Evolutionary conservation across 2,329 filamentous ascomycete species (phyloP).

Genomic region (Tolypocladium nubicola): DNA sequence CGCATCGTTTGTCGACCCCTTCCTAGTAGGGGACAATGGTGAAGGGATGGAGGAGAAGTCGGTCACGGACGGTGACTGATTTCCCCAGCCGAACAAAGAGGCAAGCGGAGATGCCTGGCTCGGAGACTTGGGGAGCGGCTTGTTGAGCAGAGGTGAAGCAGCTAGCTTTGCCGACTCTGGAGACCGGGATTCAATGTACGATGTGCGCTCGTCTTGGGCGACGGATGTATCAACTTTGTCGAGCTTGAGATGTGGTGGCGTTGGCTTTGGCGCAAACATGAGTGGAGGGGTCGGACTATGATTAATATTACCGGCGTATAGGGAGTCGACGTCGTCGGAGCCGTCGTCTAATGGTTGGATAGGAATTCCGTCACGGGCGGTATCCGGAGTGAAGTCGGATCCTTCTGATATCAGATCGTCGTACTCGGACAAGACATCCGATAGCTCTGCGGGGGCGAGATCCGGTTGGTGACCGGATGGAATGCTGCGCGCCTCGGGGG

Average conservation of each 20-base stretch:
- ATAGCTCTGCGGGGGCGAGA: constrained; percentile 28
- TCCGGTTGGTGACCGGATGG: constrained; percentile 29
- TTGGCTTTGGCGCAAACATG: constrained; percentile 37
- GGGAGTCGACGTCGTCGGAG: constrained; percentile 15
- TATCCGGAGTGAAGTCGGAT: constrained; percentile 15
- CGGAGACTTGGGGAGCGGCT: constrained; percentile 45
- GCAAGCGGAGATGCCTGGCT: constrained; percentile 36
- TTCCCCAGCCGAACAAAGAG: constrained; percentile 42
- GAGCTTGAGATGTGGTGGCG: constrained; percentile 43
- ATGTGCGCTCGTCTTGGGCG: constrained; percentile 13
- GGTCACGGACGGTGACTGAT: constrained; percentile 34
- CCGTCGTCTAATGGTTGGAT: constrained; percentile 15
- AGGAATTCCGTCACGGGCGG: constrained; percentile 13
- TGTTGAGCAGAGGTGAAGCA: constrained; percentile 34
- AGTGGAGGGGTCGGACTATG: constrained; percentile 30
- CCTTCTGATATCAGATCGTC: constrained; percentile 30
- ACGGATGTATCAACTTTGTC: constrained; percentile 26
- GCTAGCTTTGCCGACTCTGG: constrained; percentile 15
- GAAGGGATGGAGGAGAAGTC: constrained; percentile 45
- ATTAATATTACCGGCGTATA: constrained; percentile 25
- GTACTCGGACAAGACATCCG: constrained; percentile 32
- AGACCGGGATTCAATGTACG: constrained; percentile 12
- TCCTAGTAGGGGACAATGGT: constrained; percentile 33
- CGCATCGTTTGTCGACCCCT: constrained; percentile 20
- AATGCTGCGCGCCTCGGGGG: constrained; percentile 24